Evolutionary conservation across 2,329 filamentous ascomycete species (phyloP).

Genomic region (Endothia cerciana): DNA sequence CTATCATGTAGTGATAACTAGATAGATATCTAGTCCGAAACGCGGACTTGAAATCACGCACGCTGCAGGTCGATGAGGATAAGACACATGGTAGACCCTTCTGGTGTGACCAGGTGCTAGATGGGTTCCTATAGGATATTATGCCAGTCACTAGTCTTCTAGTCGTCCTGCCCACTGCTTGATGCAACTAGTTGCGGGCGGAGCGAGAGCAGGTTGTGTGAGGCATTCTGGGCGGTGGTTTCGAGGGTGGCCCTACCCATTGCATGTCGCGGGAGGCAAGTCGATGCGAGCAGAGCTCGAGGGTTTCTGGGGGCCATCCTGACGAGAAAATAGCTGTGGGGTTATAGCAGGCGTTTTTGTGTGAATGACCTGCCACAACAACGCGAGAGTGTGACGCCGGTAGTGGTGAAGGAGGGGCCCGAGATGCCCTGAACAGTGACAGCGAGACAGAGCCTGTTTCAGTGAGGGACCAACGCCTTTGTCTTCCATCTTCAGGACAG

Average conservation of each 20-base stretch:
- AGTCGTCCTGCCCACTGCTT: not conserved
- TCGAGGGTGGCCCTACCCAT: too few relatives aligned
- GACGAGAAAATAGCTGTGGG: not conserved
- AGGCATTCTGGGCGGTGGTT: too few relatives aligned
- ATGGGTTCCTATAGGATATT: too few relatives aligned
- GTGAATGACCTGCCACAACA: too few relatives aligned
- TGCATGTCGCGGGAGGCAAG: too few relatives aligned
- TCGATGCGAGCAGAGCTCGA: too few relatives aligned
- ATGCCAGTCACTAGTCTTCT: not conserved
- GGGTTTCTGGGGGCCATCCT: not conserved
- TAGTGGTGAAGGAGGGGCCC: conserved; percentile 6
- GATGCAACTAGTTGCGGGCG: not conserved
- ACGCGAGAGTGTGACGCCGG: too few relatives aligned
- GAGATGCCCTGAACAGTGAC: not conserved
- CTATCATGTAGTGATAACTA: not conserved
- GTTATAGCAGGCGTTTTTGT: not conserved
- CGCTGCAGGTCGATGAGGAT: conserved; percentile 13
- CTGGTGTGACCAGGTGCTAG: too few relatives aligned
- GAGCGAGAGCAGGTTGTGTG: not conserved
- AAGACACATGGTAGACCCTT: not conserved
- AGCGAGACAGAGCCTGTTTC: not conserved
- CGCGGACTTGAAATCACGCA: not conserved
- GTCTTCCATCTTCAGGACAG: not conserved
- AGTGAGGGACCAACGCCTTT: conserved; percentile 5
- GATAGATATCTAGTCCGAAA: too few relatives aligned